These are phyloP conservation scores for Strobilomyces dryophilus DNA, from an alignment of 768 basidiomycete species.

Conservation along the genomic window DNA sequence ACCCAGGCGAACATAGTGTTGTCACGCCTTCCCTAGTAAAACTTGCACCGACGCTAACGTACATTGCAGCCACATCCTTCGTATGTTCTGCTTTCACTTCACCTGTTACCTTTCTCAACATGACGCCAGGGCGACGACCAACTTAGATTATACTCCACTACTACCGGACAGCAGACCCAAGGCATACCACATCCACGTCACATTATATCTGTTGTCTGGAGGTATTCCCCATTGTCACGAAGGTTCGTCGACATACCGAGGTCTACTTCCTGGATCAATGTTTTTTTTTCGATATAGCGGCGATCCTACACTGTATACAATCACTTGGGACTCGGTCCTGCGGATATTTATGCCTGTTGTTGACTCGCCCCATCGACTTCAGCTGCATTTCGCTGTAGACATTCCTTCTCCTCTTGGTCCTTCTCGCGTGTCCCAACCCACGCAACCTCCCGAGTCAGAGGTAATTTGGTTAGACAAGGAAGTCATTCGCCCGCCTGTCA, in stretches of 20 bases:
- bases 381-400: constrained; percentile 79
- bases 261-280: constrained; percentile 1
- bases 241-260: constrained; percentile 39
- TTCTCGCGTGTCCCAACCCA: constrained; percentile 30
- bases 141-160: constrained; percentile 68
- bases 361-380: constrained; percentile 79
- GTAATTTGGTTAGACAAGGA: constrained; percentile 72
- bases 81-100: constrained; percentile 35
- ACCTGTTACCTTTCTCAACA: constrained; percentile 5
- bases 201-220: constrained; percentile 68
- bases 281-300: constrained; percentile 40
- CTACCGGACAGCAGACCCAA: constrained; percentile 67
- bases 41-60: constrained; percentile 75
- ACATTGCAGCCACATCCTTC: constrained; percentile 60
- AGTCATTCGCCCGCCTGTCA: constrained; percentile 47
- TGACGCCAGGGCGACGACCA: constrained; percentile 46
- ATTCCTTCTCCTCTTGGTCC: constrained; percentile 55
- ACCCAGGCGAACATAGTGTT: constrained; percentile 35
- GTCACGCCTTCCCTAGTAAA: constrained; percentile 47
- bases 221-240: constrained; percentile 62
- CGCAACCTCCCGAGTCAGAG: constrained; percentile 36
- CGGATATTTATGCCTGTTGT: constrained; percentile 86
- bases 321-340: constrained; percentile 76
- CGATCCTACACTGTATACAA: constrained; percentile 76
- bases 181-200: constrained; percentile 69